These are phyloP conservation scores for Rugonectria rugulosa DNA, from an alignment of 2,329 filamentous ascomycete species.

Conservation along the genomic window DNA sequence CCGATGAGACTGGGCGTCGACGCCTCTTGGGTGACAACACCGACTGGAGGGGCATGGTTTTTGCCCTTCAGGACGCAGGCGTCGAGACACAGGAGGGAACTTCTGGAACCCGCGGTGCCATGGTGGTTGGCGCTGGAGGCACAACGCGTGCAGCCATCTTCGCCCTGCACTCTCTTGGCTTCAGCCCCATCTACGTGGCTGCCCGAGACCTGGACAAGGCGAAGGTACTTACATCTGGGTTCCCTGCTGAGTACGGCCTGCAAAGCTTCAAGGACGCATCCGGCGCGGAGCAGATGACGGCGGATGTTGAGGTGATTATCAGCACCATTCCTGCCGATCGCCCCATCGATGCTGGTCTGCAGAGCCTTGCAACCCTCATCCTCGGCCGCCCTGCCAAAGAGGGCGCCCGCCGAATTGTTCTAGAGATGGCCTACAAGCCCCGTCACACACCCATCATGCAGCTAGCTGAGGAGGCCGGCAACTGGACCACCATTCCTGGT, in stretches of 20 bases:
- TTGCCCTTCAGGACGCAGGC: slow-evolving; percentile 76
- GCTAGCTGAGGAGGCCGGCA: slow-evolving; percentile 73
- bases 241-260: slow-evolving; percentile 77
- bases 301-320: slow-evolving; percentile 71
- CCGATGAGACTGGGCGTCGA: slow-evolving; percentile 49
- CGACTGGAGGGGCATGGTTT: slow-evolving; percentile 92
- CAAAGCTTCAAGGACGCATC: slow-evolving; percentile 62
- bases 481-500: slow-evolving; percentile 86
- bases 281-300: slow-evolving; percentile 58
- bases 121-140: slow-evolving; percentile 91
- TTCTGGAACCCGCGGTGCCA: slow-evolving; percentile 71
- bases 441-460: slow-evolving; percentile 83
- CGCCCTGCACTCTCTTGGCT: slow-evolving; percentile 83
- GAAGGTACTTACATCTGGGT: slow-evolving; percentile 70
- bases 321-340: slow-evolving; percentile 91
- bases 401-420: slow-evolving; percentile 64
- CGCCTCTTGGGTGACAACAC: slow-evolving; percentile 88
- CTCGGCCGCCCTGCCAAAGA: slow-evolving; percentile 51
- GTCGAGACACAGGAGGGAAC: slow-evolving; percentile 50
- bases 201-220: slow-evolving; percentile 79
- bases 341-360: slow-evolving; percentile 77
- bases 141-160: slow-evolving; percentile 93
- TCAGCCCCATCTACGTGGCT: slow-evolving; percentile 85
- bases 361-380: slow-evolving; percentile 66
- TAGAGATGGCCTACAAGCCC: slow-evolving; percentile 98